Conservation (phyloP, 805 yeast species). For the Starmerella riodocensis region DNA sequence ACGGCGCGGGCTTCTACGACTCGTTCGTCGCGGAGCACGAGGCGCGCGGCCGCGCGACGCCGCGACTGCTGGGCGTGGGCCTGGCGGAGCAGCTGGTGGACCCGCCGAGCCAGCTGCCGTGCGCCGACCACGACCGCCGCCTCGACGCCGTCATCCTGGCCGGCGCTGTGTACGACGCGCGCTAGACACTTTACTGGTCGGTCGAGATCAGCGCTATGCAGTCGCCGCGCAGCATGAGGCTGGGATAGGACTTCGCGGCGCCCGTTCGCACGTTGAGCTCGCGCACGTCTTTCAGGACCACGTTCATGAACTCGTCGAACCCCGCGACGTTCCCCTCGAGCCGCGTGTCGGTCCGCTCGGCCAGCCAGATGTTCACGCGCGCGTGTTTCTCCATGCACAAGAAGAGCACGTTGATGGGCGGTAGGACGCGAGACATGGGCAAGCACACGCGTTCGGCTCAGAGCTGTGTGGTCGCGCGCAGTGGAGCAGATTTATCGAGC, state of each 20-base stretch:
- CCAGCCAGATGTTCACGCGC: constrained; percentile 74
- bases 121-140: constrained; percentile 50
- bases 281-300: constrained; percentile 45
- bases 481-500: no score
- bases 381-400: constrained; percentile 73
- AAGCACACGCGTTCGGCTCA: not conserved
- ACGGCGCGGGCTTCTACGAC: constrained; percentile 90
- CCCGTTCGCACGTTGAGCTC: constrained; percentile 51
- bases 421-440: constrained; percentile 32
- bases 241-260: constrained; percentile 31
- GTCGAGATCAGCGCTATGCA: constrained; percentile 64
- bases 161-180: constrained; percentile 12
- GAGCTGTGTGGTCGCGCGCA: not conserved
- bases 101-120: constrained; percentile 30
- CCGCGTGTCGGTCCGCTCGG: constrained; percentile 64
- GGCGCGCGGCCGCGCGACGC: constrained; percentile 6
- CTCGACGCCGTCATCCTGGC: constrained; percentile 44
- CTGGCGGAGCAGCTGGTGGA: constrained; percentile 48
- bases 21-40: constrained; percentile 41
- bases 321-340: constrained; percentile 75
- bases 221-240: constrained; percentile 81
- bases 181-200: not conserved
- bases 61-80: constrained; percentile 44
- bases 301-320: constrained; percentile 95
- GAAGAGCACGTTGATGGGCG: constrained; percentile 87